Percentiles rank a stretch among this genome's conserved stretches.
Evolutionary conservation across 768 basidiomycete species (phyloP).

Genomic region (Lentinula guzmanii): DNA sequence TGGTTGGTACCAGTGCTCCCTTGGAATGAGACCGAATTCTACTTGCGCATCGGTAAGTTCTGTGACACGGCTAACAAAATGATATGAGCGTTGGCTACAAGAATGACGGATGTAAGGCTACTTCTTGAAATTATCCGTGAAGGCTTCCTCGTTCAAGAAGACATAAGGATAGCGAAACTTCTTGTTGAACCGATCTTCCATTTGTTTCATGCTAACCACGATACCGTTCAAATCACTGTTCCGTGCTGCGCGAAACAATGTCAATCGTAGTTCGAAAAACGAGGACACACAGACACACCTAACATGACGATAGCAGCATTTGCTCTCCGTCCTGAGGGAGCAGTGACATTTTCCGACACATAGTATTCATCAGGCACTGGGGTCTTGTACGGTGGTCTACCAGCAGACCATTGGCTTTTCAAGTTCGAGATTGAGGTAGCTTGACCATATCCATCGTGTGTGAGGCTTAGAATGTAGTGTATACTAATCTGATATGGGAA

Average conservation of each 20-base stretch:
- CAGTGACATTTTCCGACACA: slow-evolving; percentile 26
- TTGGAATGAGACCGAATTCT: slow-evolving; percentile 74
- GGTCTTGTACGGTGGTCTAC: slow-evolving; percentile 45
- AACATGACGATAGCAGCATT: slow-evolving; percentile 84
- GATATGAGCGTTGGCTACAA: neutral
- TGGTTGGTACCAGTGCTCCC: slow-evolving; percentile 78
- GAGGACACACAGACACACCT: slow-evolving; percentile 21
- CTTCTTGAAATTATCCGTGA: slow-evolving; percentile 69
- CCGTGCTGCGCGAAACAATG: slow-evolving; percentile 32
- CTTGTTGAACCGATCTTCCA: slow-evolving; percentile 90
- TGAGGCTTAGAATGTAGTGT: slow-evolving; percentile 62
- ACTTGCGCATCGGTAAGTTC: slow-evolving; percentile 58
- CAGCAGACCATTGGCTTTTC: slow-evolving; percentile 25
- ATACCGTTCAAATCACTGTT: slow-evolving; percentile 58
- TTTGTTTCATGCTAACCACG: slow-evolving; percentile 60
- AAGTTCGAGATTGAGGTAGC: slow-evolving; percentile 47
- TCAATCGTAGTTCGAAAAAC: neutral
- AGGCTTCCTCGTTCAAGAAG: slow-evolving; percentile 79
- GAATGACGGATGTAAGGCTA: slow-evolving; percentile 18
- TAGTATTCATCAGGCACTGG: slow-evolving; percentile 59
- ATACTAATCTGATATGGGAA: slow-evolving; percentile 34
- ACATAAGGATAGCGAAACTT: slow-evolving; percentile 81
- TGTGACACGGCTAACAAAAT: slow-evolving; percentile 37
- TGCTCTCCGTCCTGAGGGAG: slow-evolving; percentile 51
- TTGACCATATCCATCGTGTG: slow-evolving; percentile 58